These are phyloP conservation scores for Lentinula sp. DNA, from an alignment of 768 basidiomycete species.

Conservation along the genomic window DNA sequence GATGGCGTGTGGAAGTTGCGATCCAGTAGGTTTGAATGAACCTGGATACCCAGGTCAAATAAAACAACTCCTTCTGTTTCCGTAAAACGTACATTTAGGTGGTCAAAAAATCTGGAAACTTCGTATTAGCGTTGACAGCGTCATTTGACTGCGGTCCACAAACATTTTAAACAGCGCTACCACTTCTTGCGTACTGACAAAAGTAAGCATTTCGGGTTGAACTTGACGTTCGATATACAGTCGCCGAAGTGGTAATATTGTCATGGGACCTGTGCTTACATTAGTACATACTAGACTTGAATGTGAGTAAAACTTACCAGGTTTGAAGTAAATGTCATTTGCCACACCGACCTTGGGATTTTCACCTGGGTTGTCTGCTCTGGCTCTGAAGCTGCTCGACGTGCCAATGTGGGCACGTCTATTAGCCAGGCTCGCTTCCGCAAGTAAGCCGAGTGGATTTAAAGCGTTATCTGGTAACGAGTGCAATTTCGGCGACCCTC, in stretches of 20 bases:
- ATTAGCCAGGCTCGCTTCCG: constrained; percentile 82
- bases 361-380: constrained; percentile 28
- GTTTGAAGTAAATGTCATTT: constrained; percentile 87
- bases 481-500: constrained; percentile 80
- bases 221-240: constrained; percentile 84
- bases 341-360: constrained; percentile 68
- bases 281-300: not conserved
- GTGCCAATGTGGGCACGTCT: constrained; percentile 50
- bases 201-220: constrained; percentile 91
- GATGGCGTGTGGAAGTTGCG: constrained; percentile 90
- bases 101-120: constrained; percentile 59
- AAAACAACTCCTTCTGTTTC: constrained; percentile 7
- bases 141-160: constrained; percentile 22
- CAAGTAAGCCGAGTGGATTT: constrained; percentile 89
- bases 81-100: constrained; percentile 63
- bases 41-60: constrained; percentile 31
- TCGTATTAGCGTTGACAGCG: constrained; percentile 4
- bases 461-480: constrained; percentile 88
- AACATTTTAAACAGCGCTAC: constrained; percentile 88
- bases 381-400: constrained; percentile 32
- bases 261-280: constrained; percentile 66
- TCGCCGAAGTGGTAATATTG: constrained; percentile 75
- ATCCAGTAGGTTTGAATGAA: constrained; percentile 79
- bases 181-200: constrained; percentile 85
- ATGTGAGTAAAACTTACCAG: constrained; percentile 43